A percentile compares a stretch with the other conserved stretches of the same genome.
phyloP scores from a whole-genome alignment of 1,284 basidiomycete species.

The Ceratobasidium sp. region DNA sequence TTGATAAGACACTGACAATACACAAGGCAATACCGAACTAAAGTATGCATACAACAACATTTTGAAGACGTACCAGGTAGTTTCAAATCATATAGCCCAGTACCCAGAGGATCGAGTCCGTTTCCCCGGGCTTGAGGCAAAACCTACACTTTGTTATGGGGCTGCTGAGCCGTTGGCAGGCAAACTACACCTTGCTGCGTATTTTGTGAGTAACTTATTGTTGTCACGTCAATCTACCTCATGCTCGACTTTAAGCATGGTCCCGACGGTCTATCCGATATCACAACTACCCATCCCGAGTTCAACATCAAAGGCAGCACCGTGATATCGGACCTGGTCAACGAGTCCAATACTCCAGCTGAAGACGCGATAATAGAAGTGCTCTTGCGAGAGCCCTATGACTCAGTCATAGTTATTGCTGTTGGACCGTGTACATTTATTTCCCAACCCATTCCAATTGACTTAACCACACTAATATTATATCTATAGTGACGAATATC shows the following conservation, averaged over 20 bases:
- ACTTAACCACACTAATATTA: neutral
- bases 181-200: conserved; percentile 82
- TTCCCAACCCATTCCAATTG: neutral
- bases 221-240: neutral
- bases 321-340: conserved; percentile 53
- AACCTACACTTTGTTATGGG: conserved; percentile 76
- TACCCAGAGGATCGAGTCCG: conserved; percentile 69
- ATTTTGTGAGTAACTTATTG: conserved; percentile 68
- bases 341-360: conserved; percentile 59
- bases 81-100: conserved; percentile 74
- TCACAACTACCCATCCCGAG: conserved; percentile 81
- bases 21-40: conserved; percentile 60
- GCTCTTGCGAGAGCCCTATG: conserved; percentile 70
- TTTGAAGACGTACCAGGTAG: conserved; percentile 80
- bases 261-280: conserved; percentile 86
- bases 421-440: conserved; percentile 76
- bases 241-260: conserved; percentile 58
- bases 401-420: conserved; percentile 85
- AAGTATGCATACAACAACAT: conserved; percentile 71
- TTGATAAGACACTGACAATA: neutral
- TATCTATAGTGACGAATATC: conserved; percentile 80
- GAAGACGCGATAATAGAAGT: conserved; percentile 78
- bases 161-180: conserved; percentile 83
- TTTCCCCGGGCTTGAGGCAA: conserved; percentile 72
- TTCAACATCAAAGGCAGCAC: conserved; percentile 64